Evolutionary conservation across 192 early-diverging fungal genomes (phyloP).

Genomic region (Coemansia sp.): DNA sequence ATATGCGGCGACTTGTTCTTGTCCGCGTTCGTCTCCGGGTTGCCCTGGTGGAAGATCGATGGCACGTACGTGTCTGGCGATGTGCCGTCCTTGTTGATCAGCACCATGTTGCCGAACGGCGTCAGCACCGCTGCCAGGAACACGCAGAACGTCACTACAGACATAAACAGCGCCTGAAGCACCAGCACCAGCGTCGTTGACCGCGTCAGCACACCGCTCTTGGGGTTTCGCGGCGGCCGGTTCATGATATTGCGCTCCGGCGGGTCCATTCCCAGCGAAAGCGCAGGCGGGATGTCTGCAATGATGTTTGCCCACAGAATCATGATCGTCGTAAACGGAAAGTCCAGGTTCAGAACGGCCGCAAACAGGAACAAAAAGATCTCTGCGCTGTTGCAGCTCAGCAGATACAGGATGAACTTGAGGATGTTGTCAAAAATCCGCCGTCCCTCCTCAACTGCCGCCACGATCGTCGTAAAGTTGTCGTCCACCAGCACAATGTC

Average conservation of each 20-base stretch:
- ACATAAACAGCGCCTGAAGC: constrained; percentile 74
- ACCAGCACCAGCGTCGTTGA: constrained; percentile 66
- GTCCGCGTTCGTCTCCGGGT: constrained; percentile 48
- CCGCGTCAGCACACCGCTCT: constrained; percentile 71
- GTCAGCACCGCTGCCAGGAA: constrained; percentile 62
- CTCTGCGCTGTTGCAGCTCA: constrained; percentile 94
- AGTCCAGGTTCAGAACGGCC: constrained; percentile 70
- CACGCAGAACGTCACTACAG: constrained; percentile 62
- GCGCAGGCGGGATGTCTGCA: constrained; percentile 94
- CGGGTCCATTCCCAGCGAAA: constrained; percentile 91
- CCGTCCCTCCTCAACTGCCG: constrained; percentile 91
- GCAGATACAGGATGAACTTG: constrained; percentile 94
- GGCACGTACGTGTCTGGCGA: constrained; percentile 37
- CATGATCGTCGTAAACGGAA: constrained; percentile 91
- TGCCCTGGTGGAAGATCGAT: constrained; percentile 48
- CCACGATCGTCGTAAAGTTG: constrained; percentile 94
- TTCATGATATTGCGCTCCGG: constrained; percentile 84
- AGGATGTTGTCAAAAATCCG: constrained; percentile 97
- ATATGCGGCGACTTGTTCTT: constrained; percentile 46
- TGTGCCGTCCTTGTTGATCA: constrained; percentile 20
- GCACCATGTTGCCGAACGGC: constrained; percentile 40
- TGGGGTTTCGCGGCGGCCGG: constrained; percentile 77
- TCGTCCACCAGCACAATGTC: constrained; percentile 95
- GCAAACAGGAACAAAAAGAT: constrained; percentile 87
- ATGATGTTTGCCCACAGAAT: constrained; percentile 98